These are phyloP conservation scores for Calophaca sinica DNA, from an alignment of 306 rosid genomes.

Conservation along the genomic window DNA sequence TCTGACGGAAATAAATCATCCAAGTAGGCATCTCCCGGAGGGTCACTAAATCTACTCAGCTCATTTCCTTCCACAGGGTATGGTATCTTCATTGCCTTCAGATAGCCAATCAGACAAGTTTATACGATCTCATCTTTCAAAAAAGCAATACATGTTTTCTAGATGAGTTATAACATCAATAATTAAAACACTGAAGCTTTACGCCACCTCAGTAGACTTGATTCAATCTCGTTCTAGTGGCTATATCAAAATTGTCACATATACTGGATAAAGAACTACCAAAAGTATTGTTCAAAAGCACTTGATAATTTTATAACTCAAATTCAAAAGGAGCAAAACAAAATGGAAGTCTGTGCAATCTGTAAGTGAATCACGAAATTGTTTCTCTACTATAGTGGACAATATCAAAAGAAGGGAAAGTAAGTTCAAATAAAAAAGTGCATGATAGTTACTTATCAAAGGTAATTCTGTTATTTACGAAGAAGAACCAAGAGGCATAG, in stretches of 20 bases:
- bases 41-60: conserved; percentile 93
- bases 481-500: conserved; percentile 12
- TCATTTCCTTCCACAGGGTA: conserved; percentile 73
- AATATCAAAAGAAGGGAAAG: conserved; percentile 10
- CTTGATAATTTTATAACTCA: conserved; percentile 16
- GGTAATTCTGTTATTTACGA: conserved; percentile 7
- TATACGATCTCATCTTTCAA: conserved; percentile 47
- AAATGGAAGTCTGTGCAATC: conserved; percentile 28
- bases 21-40: conserved; percentile 97
- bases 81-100: conserved; percentile 76
- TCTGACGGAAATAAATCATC: conserved; percentile 94
- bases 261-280: conserved; percentile 3
- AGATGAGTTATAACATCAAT: conserved; percentile 34
- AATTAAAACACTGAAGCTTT: conserved; percentile 26
- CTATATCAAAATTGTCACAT: neutral
- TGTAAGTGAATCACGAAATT: neutral
- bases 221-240: conserved; percentile 13
- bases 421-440: conserved; percentile 8
- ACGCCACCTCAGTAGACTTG: conserved; percentile 28
- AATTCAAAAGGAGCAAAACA: conserved; percentile 1
- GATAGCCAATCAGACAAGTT: conserved; percentile 49
- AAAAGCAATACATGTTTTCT: conserved; percentile 3
- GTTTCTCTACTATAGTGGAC: neutral
- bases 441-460: conserved; percentile 27
- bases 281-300: conserved; percentile 5